Evolutionary conservation across 257 asterid species (phyloP), one percentile per base, ranked within the genome.

Genomic region (Dorcoceras hygrometricum): DNA sequence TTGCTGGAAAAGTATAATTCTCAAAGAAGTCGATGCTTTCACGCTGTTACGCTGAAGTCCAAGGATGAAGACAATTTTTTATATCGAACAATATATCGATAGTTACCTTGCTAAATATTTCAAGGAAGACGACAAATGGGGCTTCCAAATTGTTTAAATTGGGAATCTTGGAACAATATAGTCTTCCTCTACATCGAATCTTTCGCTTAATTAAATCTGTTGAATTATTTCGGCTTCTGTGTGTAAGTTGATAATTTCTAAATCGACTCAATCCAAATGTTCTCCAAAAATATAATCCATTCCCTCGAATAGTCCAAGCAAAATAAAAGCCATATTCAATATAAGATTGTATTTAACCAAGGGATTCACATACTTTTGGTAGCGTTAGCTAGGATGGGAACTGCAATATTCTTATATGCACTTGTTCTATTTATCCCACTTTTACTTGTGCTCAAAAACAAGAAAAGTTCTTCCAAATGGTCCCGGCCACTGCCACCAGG

Each of bases 401-500:
- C 50, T 39, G n/a, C 50, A 39, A 12, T n/a, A n/a, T n/a, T 39
- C 50, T 12, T 39, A 5, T 39, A 39, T 12, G 50, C 50, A 39
- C 5, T 39, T 11, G 5, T 39, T 39, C n/a, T 39, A 10, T 11
- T 39, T n/a, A 5, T 39, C n/a, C 50, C 50, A 39, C 50, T 39
- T 39, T n/a, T 39, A 39, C n/a, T 39, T 39, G n/a, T 39, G n/a
- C 50, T 39, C 14, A 14, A 3, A 39, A 39, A 11, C 50, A 39
- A 39, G 50, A 39, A 39, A 39, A 39, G 4, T 0, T 39, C 19
- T 39, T 39, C 50, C 50, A 39, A 39, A 39, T n/a, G n/a, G 18
- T 11, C 14, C n/a, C n/a, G n/a, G 50, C 50, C n/a, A 3, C 2
- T 39, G 50, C 63, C 75, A 7, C 75, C 74, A 25, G 74, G 74